Percentiles rank a stretch among this genome's conserved stretches.
Conservation (phyloP, 78 protist genomes). For the Dictyostelium capitatum region DNA sequence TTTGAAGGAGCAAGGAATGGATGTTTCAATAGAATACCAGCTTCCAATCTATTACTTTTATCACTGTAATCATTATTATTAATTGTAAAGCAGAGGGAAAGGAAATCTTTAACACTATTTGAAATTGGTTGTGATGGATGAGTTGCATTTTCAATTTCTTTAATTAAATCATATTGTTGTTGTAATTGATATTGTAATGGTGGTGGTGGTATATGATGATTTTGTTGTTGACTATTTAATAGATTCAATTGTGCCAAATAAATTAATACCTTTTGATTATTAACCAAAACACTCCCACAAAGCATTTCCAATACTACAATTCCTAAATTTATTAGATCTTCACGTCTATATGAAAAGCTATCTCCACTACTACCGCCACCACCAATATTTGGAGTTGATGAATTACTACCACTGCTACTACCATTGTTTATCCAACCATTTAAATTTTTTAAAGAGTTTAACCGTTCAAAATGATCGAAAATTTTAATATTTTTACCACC, state of each 20-base stretch:
- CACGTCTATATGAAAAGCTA: not conserved
- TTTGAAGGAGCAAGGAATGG: constrained; percentile 36
- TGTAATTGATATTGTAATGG: constrained; percentile 1
- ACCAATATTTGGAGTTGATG: not conserved
- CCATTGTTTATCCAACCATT: constrained; percentile 9
- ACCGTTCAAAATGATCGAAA: constrained; percentile 32
- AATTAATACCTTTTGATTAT: not conserved
- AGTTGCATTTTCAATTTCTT: constrained; percentile 9
- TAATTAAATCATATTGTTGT: constrained; percentile 28
- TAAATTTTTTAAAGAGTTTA: constrained; percentile 24
- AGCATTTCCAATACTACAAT: constrained; percentile 61
- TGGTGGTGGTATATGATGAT: constrained; percentile 6
- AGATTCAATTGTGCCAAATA: not conserved
- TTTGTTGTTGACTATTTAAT: constrained; percentile 9
- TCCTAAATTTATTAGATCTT: constrained; percentile 55
- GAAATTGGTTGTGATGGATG: constrained; percentile 14
- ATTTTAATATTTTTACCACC: constrained; percentile 59
- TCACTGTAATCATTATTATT: not conserved
- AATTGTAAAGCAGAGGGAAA: constrained; percentile 14
- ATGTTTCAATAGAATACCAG: constrained; percentile 63
- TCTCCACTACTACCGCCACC: too few relatives aligned
- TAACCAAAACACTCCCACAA: constrained; percentile 17
- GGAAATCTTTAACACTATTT: constrained; percentile 42
- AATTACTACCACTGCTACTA: not conserved
- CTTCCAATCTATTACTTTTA: constrained; percentile 39